phyloP scores from a whole-genome alignment of 129 eudicot genomes.

The Flaveria bidentis region DNA sequence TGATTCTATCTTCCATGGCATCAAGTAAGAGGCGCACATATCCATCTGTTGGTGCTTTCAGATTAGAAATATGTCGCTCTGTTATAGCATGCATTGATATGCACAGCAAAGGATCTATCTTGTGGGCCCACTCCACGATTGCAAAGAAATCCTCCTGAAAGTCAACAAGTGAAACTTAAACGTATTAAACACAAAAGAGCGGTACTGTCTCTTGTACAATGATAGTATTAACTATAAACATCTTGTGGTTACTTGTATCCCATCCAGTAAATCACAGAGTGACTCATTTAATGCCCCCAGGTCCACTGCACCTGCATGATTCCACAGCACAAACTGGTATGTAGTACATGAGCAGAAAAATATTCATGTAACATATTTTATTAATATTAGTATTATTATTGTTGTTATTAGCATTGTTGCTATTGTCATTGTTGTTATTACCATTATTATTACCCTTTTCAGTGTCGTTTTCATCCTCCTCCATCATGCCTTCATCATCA shows the following conservation, averaged over 20 bases:
- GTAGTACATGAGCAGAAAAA: conserved; percentile 14
- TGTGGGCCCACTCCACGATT: conserved; percentile 85
- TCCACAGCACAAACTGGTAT: conserved; percentile 21
- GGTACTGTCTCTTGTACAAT: conserved; percentile 7
- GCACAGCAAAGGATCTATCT: conserved; percentile 80
- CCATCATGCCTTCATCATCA: not conserved
- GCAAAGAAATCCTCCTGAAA: conserved; percentile 85
- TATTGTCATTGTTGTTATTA: not conserved
- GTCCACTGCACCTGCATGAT: conserved; percentile 57
- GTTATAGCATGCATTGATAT: conserved; percentile 82
- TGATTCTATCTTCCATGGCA: conserved; percentile 75
- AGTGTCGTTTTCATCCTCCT: conserved; percentile 48
- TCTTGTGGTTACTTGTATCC: conserved; percentile 65
- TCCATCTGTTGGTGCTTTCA: conserved; percentile 76
- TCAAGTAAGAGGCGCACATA: conserved; percentile 86
- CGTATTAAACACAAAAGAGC: not conserved
- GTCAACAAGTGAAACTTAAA: conserved; percentile 4
- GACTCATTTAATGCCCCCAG: conserved; percentile 72
- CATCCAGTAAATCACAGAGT: conserved; percentile 82
- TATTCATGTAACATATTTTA: not conserved
- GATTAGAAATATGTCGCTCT: conserved; percentile 64
- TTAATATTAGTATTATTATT: not conserved
- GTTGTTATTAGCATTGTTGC: not conserved
- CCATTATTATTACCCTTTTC: conserved; percentile 29
- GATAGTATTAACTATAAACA: conserved; percentile 16